Base-by-base conservation (phyloP, 805 yeast genomes). In the Tetrapisispora pingtungensis region DNA sequence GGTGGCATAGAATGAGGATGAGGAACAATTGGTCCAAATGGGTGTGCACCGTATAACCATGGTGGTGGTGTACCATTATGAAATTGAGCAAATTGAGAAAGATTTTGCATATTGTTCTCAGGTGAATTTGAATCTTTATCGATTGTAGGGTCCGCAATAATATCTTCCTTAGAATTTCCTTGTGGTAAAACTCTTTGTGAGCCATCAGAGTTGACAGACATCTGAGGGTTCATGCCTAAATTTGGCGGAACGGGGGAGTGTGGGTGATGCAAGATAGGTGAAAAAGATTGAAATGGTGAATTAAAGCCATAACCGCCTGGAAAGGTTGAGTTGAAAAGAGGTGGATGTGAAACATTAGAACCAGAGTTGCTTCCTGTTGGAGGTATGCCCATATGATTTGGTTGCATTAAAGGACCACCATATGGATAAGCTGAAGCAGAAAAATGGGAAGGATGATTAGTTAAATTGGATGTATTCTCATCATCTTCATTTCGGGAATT, bases 381-480 rank as follows among this genome's bases (percentile, higher is more conserved):
- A 10, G 40, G 13, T n/a, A 37, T 37, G 10, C 31, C 31, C 33
- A 37, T 18, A 27, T 26, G 40, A 34, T 52, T 58, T 14, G 64
- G 64, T 43, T 57, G 65, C 42, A 58, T 43, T 33, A 58, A 42
- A 7, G 65, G 62, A 13, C 64, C 63, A 13, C 58, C 61, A 27
- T 58, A 59, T n/a, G 66, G 61, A 24, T 57, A 57, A 12, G 62
- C 65, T 14, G 64, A 61, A 20, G 61, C 56, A 36, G 58, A 50
- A 18, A 52, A 51, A 10, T 49, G 48, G 24, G 42, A 46, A 14
- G 43, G 6, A 27, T 37, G 28, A n/a, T 43, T 33, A 14, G 18
- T 24, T 13, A 22, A 15, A 24, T 34, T 41, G 4, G 45, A 13
- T 7, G 27, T 7, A 36, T 17, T 8, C 13, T n/a, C 31, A 15